A percentile compares a stretch with the other conserved stretches of the same genome.
Evolutionary conservation across 805 yeast genomes (phyloP).

Genomic region (Tetrapisispora pingtungensis): DNA sequence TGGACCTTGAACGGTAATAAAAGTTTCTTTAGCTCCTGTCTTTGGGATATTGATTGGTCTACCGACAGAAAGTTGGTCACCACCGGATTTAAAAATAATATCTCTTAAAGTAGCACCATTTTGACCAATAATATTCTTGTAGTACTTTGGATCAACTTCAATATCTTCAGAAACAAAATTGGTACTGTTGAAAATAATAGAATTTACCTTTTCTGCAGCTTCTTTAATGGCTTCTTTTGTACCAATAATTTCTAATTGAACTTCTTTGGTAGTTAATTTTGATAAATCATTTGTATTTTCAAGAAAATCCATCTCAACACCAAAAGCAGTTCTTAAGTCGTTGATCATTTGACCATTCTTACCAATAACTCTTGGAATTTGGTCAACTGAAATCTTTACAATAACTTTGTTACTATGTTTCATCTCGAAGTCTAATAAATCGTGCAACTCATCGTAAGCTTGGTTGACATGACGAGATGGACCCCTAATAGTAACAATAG

Average conservation of each 20-base stretch:
- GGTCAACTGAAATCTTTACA: constrained; percentile 55
- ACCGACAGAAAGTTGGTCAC: constrained; percentile 33
- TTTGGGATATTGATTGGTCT: constrained; percentile 49
- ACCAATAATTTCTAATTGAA: constrained; percentile 65
- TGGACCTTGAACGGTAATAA: constrained; percentile 65
- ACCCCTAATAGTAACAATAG: constrained; percentile 63
- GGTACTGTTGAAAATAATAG: constrained; percentile 53
- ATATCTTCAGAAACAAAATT: constrained; percentile 49
- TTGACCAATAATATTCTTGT: constrained; percentile 66
- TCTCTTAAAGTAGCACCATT: constrained; percentile 66
- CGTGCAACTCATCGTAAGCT: constrained; percentile 76
- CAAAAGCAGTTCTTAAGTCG: constrained; percentile 55
- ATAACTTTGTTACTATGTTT: constrained; percentile 65
- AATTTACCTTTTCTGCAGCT: constrained; percentile 55
- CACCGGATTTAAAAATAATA: constrained; percentile 72
- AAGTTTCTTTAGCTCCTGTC: constrained; percentile 46
- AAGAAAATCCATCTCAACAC: constrained; percentile 41
- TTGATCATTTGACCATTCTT: constrained; percentile 76
- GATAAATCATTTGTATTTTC: constrained; percentile 31
- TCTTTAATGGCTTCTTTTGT: constrained; percentile 64
- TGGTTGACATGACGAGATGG: constrained; percentile 80
- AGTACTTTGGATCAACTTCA: constrained; percentile 64
- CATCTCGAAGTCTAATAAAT: constrained; percentile 73
- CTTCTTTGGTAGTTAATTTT: constrained; percentile 40
- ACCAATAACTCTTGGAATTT: constrained; percentile 83